Percentiles rank a stretch among this genome's conserved stretches.
Evolutionary conservation across 352 stramenopile species (phyloP).

Genomic region (Phytophthora boehmeriae): DNA sequence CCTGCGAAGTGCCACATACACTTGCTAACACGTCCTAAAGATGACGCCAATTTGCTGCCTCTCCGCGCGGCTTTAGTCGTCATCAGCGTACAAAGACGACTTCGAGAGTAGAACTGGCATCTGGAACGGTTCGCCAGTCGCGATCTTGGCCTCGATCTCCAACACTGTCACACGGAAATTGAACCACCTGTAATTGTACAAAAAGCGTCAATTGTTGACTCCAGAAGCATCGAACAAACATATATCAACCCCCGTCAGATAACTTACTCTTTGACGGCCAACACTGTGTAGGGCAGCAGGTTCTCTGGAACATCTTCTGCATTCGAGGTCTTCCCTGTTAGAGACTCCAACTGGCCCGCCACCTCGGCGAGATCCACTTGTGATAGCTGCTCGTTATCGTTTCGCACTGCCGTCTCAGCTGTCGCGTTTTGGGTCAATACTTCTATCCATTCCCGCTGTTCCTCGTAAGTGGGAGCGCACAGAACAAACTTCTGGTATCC

Average conservation of each 20-base stretch:
- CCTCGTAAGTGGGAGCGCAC: slow-evolving; percentile 84
- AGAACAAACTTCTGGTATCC: slow-evolving; percentile 85
- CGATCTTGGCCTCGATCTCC: slow-evolving; percentile 87
- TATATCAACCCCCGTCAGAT: not conserved
- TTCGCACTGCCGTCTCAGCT: slow-evolving; percentile 78
- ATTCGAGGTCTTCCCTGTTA: slow-evolving; percentile 80
- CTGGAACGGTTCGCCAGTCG: slow-evolving; percentile 72
- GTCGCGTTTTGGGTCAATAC: slow-evolving; percentile 86
- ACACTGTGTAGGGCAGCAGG: slow-evolving; percentile 79
- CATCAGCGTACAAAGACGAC: slow-evolving; percentile 85
- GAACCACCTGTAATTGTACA: slow-evolving; percentile 64
- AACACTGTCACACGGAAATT: slow-evolving; percentile 86
- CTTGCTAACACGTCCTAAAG: too few relatives aligned
- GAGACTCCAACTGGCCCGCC: slow-evolving; percentile 74
- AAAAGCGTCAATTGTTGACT: not conserved
- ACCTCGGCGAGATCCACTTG: slow-evolving; percentile 80
- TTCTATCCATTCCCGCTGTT: slow-evolving; percentile 90
- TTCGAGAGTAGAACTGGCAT: slow-evolving; percentile 89
- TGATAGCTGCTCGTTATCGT: slow-evolving; percentile 72
- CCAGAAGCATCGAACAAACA: not conserved
- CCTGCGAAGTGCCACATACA: too few relatives aligned
- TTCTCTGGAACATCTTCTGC: slow-evolving; percentile 69
- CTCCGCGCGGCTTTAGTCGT: slow-evolving; percentile 58
- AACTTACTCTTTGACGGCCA: slow-evolving; percentile 89
- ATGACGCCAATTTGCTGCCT: not conserved